A percentile compares a stretch with the other conserved stretches of the same genome.
Conservation (phyloP, 1,139 yeast species). For the Diutina scorzettiae region DNA sequence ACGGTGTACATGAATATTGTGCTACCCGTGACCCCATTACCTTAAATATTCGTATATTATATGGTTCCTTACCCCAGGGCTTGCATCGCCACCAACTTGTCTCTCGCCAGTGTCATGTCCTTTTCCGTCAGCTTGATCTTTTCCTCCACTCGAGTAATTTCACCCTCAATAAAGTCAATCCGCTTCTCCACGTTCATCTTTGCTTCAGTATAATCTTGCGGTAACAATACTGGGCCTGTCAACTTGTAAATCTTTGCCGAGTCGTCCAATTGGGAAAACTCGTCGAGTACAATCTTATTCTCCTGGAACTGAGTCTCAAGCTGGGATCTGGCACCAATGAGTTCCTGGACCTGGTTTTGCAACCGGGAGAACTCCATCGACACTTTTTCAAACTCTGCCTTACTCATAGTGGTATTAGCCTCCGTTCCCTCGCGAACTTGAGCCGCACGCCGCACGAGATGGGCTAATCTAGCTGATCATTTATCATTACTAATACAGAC, state of each 20-base stretch:
- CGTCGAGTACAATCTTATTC: slow-evolving; percentile 80
- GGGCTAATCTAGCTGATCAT: too few species aligned
- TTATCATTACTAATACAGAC: background rate
- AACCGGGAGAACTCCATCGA: slow-evolving; percentile 27
- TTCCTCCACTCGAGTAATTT: slow-evolving; percentile 57
- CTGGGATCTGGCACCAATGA: slow-evolving; percentile 51
- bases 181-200: slow-evolving; percentile 74
- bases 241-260: slow-evolving; percentile 70
- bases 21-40: slow-evolving; percentile 10
- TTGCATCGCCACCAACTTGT: slow-evolving; percentile 23
- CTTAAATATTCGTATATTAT: too few species aligned
- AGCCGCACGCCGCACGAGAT: too few species aligned
- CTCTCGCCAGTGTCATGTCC: slow-evolving; percentile 37
- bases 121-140: slow-evolving; percentile 43
- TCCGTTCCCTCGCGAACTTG: too few species aligned
- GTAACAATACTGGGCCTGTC: slow-evolving; percentile 84
- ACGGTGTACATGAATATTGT: background rate
- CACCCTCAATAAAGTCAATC: slow-evolving; percentile 71
- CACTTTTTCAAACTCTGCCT: slow-evolving; percentile 21
- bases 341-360: slow-evolving; percentile 29
- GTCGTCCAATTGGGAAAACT: slow-evolving; percentile 50
- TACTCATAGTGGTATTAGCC: background rate
- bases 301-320: slow-evolving; percentile 80
- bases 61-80: too few species aligned
- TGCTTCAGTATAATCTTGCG: slow-evolving; percentile 80